Evolutionary conservation across 1,284 basidiomycete species (phyloP).

Genomic region (Ustilago sp.): DNA sequence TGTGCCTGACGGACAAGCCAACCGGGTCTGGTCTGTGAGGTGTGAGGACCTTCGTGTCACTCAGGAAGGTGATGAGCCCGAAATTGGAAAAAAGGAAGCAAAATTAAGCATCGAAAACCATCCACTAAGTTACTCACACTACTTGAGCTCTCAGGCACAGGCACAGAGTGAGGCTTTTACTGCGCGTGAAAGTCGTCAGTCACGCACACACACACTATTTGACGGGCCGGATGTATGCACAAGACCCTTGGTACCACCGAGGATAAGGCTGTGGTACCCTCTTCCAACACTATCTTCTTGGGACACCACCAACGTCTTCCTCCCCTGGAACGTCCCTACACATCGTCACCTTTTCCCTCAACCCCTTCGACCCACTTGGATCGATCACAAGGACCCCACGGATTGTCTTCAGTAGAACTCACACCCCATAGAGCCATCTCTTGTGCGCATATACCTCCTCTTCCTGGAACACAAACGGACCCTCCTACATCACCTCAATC

Average conservation of each 20-base stretch:
- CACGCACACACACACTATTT: background rate
- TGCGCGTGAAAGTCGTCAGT: conserved; percentile 22
- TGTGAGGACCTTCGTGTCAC: background rate
- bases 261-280: conserved; percentile 2
- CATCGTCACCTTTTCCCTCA: background rate
- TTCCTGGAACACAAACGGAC: background rate
- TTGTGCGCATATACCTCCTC: conserved; percentile 7
- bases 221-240: conserved; percentile 1
- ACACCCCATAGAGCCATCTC: conserved; percentile 5
- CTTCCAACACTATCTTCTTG: background rate
- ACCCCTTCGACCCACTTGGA: conserved; percentile 1
- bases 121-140: background rate
- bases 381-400: background rate
- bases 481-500: background rate
- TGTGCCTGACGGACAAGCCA: too few species aligned
- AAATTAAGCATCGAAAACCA: background rate
- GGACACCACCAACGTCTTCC: conserved; percentile 1
- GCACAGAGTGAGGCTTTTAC: background rate
- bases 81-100: background rate
- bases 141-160: background rate
- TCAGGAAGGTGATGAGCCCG: background rate
- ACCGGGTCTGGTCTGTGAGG: background rate
- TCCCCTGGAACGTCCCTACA: background rate
- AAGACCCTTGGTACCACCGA: background rate
- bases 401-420: background rate